Evolutionary conservation across 495 filamentous ascomycete species (phyloP).

Genomic region (Staphylotrichum longicolle): DNA sequence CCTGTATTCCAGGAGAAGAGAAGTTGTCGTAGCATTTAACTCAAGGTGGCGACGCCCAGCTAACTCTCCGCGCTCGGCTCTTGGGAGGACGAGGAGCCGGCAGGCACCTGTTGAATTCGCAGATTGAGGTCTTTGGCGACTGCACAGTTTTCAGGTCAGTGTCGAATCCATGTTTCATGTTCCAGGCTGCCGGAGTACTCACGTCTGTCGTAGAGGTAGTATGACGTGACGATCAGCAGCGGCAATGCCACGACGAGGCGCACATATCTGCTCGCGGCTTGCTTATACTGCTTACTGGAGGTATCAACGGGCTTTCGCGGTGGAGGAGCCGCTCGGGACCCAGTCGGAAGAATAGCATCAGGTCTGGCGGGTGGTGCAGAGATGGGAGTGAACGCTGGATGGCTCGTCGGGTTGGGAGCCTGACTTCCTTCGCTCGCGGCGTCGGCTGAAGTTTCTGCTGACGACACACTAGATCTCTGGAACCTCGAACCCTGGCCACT

Average conservation of each 20-base stretch:
- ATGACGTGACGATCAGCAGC: slow-evolving; percentile 47
- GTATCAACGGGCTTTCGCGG: slow-evolving; percentile 29
- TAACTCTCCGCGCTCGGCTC: background rate
- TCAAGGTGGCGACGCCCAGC: background rate
- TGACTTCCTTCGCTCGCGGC: background rate
- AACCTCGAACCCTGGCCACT: background rate
- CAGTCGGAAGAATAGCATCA: too few relatives aligned
- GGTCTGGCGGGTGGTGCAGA: background rate
- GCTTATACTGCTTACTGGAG: slow-evolving; percentile 42
- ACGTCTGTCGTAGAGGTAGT: slow-evolving; percentile 43
- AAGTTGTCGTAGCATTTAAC: background rate
- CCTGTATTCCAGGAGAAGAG: too few relatives aligned
- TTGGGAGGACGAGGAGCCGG: background rate
- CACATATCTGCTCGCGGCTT: slow-evolving; percentile 38
- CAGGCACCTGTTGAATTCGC: background rate
- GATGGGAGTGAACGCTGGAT: background rate
- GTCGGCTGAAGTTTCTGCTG: background rate
- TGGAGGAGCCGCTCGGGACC: background rate
- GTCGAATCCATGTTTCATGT: background rate
- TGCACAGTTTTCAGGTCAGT: slow-evolving; percentile 4
- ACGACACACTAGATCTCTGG: background rate
- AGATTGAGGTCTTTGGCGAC: background rate
- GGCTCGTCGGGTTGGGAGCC: background rate
- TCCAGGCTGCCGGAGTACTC: slow-evolving; percentile 22
- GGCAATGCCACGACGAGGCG: slow-evolving; percentile 46